phyloP scores from a whole-genome alignment of 495 filamentous ascomycete species.

The Annulohypoxylon nitens region DNA sequence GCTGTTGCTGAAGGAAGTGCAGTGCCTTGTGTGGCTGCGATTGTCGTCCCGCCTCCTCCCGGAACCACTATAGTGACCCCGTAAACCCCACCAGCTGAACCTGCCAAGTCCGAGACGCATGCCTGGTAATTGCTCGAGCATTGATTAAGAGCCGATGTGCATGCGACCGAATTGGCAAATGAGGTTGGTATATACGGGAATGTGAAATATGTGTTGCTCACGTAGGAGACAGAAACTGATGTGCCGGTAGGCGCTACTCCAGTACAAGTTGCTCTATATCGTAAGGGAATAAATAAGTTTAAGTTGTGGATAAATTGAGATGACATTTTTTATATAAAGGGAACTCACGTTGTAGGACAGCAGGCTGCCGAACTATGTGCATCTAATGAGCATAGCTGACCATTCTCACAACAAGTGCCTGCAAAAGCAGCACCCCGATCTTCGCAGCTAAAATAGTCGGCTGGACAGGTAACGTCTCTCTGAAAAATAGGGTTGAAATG shows the following conservation, averaged over 20 bases:
- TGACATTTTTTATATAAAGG: neutral
- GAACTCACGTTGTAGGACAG: slow-evolving; percentile 60
- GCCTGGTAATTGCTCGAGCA: slow-evolving; percentile 74
- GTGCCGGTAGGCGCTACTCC: slow-evolving; percentile 55
- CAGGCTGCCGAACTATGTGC: slow-evolving; percentile 59
- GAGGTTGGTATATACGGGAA: slow-evolving; percentile 76
- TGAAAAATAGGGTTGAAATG: slow-evolving; percentile 40
- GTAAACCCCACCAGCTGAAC: slow-evolving; percentile 61
- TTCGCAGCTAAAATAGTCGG: slow-evolving; percentile 61
- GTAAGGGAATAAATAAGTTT: slow-evolving; percentile 16
- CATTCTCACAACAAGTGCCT: slow-evolving; percentile 61
- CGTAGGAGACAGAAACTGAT: slow-evolving; percentile 60
- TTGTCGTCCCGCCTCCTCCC: slow-evolving; percentile 65
- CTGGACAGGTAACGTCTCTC: slow-evolving; percentile 46
- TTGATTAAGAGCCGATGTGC: slow-evolving; percentile 74
- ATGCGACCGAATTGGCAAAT: slow-evolving; percentile 72
- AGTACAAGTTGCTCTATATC: slow-evolving; percentile 59
- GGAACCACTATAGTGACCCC: slow-evolving; percentile 75
- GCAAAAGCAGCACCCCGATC: slow-evolving; percentile 54
- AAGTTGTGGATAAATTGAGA: neutral
- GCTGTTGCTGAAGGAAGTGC: slow-evolving; percentile 61
- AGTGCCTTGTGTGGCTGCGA: slow-evolving; percentile 56
- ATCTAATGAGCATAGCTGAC: slow-evolving; percentile 59
- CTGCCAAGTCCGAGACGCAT: slow-evolving; percentile 72
- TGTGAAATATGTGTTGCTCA: slow-evolving; percentile 70